phyloP scores from a whole-genome alignment of 129 eudicot genomes.

The Centaurea solstitialis region DNA sequence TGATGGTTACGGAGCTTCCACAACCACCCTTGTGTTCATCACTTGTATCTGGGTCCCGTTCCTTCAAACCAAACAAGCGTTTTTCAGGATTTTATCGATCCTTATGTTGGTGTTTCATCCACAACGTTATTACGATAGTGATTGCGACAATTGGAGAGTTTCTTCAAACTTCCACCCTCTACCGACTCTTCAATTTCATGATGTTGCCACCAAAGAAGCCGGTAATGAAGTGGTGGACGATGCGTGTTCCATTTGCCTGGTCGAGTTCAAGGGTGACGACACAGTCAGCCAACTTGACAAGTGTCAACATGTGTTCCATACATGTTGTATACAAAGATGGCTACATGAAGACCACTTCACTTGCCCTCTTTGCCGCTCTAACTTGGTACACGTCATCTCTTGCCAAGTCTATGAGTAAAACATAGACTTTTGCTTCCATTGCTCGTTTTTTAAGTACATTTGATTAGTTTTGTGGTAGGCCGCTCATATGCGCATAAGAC shows the following conservation, averaged over 20 bases:
- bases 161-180: slow-evolving; percentile 16
- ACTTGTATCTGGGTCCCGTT: slow-evolving; percentile 55
- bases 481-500: background rate
- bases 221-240: slow-evolving; percentile 30
- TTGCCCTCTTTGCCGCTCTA: slow-evolving; percentile 68
- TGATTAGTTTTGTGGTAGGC: background rate
- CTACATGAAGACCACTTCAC: slow-evolving; percentile 52
- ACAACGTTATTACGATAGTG: slow-evolving; percentile 3
- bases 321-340: slow-evolving; percentile 54
- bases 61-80: slow-evolving; percentile 23
- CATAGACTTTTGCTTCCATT: background rate
- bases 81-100: slow-evolving; percentile 9
- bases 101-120: background rate
- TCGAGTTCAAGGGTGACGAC: slow-evolving; percentile 47
- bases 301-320: slow-evolving; percentile 61
- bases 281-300: slow-evolving; percentile 43
- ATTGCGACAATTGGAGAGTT: background rate
- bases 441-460: background rate
- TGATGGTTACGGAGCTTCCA: slow-evolving; percentile 47
- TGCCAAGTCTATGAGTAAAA: slow-evolving; percentile 11
- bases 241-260: slow-evolving; percentile 55
- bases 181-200: slow-evolving; percentile 30
- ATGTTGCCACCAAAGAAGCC: slow-evolving; percentile 4
- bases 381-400: slow-evolving; percentile 18
- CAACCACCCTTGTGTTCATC: slow-evolving; percentile 45